Conservation (phyloP, 345 rosid species). For the Abelmoschus esculentus region DNA sequence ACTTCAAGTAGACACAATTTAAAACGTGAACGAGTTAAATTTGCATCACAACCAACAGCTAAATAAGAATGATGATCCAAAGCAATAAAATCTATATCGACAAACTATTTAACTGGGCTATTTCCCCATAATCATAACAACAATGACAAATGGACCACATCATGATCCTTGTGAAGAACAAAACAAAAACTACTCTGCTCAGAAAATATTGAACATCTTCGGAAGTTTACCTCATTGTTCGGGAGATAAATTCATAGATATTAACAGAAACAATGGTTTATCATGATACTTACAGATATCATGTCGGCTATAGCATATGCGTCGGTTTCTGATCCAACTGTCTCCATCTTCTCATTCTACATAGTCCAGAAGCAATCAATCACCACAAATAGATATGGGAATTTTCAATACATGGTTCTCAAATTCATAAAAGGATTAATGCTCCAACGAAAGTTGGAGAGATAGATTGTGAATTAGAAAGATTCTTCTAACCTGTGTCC, state of each 20-base stretch:
- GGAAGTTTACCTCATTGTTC: not conserved
- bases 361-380: conserved; percentile 17
- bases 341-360: conserved; percentile 78
- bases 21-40: conserved; percentile 21
- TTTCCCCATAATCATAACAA: not conserved
- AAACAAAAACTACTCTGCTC: not conserved
- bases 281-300: conserved; percentile 55
- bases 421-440: not conserved
- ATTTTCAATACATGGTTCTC: not conserved
- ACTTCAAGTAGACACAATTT: conserved; percentile 25
- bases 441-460: not conserved
- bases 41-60: not conserved
- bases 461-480: not conserved
- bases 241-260: not conserved
- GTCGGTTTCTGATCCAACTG: conserved; percentile 86
- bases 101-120: not conserved
- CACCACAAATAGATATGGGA: not conserved
- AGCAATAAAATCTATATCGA: not conserved
- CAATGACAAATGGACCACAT: not conserved
- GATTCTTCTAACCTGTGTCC: conserved; percentile 59
- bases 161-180: not conserved
- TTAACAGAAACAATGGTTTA: not conserved
- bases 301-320: conserved; percentile 87
- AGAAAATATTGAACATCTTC: not conserved
- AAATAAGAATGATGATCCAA: not conserved